These are phyloP conservation scores for Papiliotrema laurentii DNA, from an alignment of 1,284 basidiomycete genomes.

Conservation along the genomic window DNA sequence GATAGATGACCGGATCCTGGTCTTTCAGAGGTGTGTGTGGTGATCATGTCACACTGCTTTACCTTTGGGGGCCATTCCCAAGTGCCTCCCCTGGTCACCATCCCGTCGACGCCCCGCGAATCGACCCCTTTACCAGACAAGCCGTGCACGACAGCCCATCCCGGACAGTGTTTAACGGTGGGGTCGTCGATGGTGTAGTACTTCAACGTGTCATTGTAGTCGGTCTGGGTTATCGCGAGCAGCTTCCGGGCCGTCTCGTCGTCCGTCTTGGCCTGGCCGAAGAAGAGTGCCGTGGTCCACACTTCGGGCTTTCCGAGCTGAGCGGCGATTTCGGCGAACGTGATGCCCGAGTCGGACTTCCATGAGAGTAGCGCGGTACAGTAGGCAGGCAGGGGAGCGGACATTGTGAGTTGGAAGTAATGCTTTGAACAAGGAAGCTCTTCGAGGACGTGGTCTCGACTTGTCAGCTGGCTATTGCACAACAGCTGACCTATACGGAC, in stretches of 20 bases:
- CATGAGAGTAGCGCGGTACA: conserved; percentile 20
- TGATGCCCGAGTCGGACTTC: conserved; percentile 54
- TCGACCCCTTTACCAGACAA: conserved; percentile 20
- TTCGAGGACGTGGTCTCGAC: no score
- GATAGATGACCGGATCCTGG: conserved; percentile 73
- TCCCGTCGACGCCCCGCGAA: conserved; percentile 28
- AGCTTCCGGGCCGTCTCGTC: conserved; percentile 61
- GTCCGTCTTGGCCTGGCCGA: conserved; percentile 72
- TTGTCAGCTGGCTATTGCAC: neutral
- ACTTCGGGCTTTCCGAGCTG: conserved; percentile 72
- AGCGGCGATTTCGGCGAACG: conserved; percentile 68
- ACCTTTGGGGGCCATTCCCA: conserved; percentile 43
- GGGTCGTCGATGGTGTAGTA: conserved; percentile 5
- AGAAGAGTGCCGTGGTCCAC: conserved; percentile 83
- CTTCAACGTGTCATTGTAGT: conserved; percentile 5
- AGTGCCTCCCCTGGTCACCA: conserved; percentile 30
- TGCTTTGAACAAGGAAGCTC: neutral
- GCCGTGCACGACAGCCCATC: conserved; percentile 30
- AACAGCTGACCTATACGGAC: neutral
- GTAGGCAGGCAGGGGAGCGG: conserved; percentile 20
- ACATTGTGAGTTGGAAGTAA: conserved; percentile 7
- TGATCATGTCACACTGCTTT: neutral
- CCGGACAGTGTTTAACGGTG: conserved; percentile 43
- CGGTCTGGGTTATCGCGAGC: conserved; percentile 62
- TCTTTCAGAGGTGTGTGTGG: neutral